Conservation (phyloP, 148 eudicot species). For the Camellia granthamiana region DNA sequence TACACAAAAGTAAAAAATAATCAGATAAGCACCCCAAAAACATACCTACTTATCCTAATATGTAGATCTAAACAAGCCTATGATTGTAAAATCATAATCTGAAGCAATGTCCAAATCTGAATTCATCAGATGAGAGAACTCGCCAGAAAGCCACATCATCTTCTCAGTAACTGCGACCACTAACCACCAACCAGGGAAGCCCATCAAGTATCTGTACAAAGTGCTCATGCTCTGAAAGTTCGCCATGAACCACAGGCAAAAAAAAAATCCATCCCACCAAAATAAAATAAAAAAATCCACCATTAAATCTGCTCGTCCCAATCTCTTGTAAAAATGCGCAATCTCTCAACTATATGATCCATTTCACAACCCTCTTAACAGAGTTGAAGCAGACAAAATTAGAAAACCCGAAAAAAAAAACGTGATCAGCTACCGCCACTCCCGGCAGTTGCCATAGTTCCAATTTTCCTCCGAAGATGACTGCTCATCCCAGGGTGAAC, state of each 20-base stretch:
- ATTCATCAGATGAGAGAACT: not conserved
- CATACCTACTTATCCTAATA: conserved; percentile 27
- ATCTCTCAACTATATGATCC: not conserved
- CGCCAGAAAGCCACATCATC: not conserved
- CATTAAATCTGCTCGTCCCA: not conserved
- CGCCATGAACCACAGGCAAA: not conserved
- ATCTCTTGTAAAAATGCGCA: not conserved
- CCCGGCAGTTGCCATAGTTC: conserved; percentile 72
- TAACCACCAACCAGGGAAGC: conserved; percentile 3
- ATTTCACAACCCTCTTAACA: not conserved
- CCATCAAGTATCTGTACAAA: not conserved
- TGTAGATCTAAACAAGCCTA: not conserved
- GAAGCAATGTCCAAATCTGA: not conserved
- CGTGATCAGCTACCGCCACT: conserved; percentile 33
- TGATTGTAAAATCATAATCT: too few species aligned
- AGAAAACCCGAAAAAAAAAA: not conserved
- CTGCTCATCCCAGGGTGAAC: conserved; percentile 61
- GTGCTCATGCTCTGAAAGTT: not conserved
- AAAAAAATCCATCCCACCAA: not conserved
- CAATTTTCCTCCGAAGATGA: conserved; percentile 40
- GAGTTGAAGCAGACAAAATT: not conserved
- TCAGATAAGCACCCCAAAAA: conserved; percentile 33
- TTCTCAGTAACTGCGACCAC: not conserved
- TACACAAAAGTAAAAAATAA: conserved; percentile 16
- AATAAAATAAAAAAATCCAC: not conserved